These are phyloP conservation scores for Leptographium galeiforme DNA, from an alignment of 2,329 filamentous ascomycete species.

Conservation along the genomic window DNA sequence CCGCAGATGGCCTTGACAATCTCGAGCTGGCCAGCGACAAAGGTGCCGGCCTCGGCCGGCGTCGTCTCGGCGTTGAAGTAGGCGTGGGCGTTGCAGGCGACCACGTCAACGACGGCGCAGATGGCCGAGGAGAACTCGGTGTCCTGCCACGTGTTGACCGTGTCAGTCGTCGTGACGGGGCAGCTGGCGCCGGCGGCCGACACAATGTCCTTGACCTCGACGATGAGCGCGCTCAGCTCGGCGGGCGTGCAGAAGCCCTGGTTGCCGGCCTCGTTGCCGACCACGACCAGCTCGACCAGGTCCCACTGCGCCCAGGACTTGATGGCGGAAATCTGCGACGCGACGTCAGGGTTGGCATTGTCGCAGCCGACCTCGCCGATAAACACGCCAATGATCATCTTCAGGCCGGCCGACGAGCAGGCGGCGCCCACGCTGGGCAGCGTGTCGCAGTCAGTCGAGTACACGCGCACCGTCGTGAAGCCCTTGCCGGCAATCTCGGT, in stretches of 20 bases:
- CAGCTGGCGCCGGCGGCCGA: conserved; percentile 53
- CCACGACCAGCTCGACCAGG: conserved; percentile 64
- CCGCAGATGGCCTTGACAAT: conserved; percentile 59
- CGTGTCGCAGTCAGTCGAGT: conserved; percentile 82
- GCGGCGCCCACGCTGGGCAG: conserved; percentile 63
- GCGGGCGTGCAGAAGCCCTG: conserved; percentile 51
- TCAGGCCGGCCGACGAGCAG: conserved; percentile 51
- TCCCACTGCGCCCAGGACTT: conserved; percentile 60
- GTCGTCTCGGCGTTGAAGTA: conserved; percentile 71
- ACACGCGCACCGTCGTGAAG: conserved; percentile 64
- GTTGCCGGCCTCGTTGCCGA: conserved; percentile 87
- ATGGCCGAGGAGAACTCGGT: conserved; percentile 41
- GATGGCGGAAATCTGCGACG: conserved; percentile 63
- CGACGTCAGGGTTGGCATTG: conserved; percentile 45
- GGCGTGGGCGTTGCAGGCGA: conserved; percentile 79
- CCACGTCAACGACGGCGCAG: conserved; percentile 63
- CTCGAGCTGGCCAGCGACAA: conserved; percentile 62
- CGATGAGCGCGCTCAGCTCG: conserved; percentile 59
- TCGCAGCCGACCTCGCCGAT: conserved; percentile 53
- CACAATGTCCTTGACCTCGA: conserved; percentile 50
- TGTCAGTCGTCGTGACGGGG: conserved; percentile 73
- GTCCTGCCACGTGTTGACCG: conserved; percentile 64
- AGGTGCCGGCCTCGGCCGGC: conserved; percentile 56
- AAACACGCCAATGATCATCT: conserved; percentile 80
- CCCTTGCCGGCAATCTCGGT: conserved; percentile 47